Base-by-base conservation (phyloP, 306 rosid species). In the Quercus variabilis region DNA sequence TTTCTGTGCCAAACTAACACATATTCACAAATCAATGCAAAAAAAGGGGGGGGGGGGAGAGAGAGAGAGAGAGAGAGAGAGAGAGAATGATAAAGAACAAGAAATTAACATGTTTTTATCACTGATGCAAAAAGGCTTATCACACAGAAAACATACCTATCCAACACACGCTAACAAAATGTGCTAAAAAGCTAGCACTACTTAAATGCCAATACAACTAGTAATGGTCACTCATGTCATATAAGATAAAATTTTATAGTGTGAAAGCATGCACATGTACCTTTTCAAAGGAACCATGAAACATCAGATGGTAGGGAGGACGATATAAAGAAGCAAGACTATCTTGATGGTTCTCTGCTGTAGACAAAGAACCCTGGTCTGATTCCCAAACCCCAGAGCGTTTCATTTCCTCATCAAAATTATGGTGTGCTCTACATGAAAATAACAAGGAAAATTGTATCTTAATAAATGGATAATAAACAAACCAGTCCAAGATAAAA, bases 281-380 rank as follows among this genome's bases (percentile, higher is more conserved):
- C 98, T 91, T 93, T 69, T 95, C 99, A 90, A 95, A 93, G 57
- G 99, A 46, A 38, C 98, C 99, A 23, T 71, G 91, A 83, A 95
- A 93, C 93, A 95, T 83, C 69, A 95, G 84, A 91, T 93, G 93
- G 83, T 90, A 90, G 76, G 99, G 99, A 81, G 98, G 99, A 46
- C 99, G 96, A 88, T 95, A 95, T 21, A 95, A 90, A 51, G 99
- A 95, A 72, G 99, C 98, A 83, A 95, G 95, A 84, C 91, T 95
- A 81, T 95, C 99, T 78, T 93, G 86, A 76, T 97, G 41, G 77
- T 81, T 85, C 69, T 92, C 94, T 20, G 92, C 77, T 1, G 97
- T 86, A 23, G 99, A 91, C 69, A 87, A 86, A 68, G 89, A 87
- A 52, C 93, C 96, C 73, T 90, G 96, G 19, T 88, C 92, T 14